Evolutionary conservation across 1,284 basidiomycete genomes (phyloP).

Genomic region (Pulchroboletus neoregius): DNA sequence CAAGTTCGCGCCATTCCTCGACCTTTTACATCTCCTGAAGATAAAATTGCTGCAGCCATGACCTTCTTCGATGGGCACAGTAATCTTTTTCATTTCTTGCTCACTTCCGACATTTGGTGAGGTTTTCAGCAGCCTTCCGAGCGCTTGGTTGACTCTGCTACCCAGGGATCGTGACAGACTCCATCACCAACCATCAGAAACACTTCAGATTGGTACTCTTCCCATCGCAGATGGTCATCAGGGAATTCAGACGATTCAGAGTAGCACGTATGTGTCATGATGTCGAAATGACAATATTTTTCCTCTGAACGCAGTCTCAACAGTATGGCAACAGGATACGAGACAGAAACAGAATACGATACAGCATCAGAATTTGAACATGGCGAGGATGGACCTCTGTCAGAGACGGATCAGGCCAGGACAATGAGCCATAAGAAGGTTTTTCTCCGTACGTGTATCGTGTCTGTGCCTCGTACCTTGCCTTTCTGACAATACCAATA

Average conservation of each 20-base stretch:
- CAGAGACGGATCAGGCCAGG: background rate
- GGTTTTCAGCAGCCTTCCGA: background rate
- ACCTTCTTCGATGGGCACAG: background rate
- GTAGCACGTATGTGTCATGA: background rate
- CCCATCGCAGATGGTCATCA: background rate
- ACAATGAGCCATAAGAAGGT: background rate
- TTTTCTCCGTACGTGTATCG: background rate
- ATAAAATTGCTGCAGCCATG: background rate
- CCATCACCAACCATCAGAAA: background rate
- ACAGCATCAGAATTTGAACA: background rate
- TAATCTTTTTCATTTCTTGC: background rate
- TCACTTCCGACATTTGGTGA: background rate
- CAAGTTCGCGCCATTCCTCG: background rate
- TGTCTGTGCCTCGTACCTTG: background rate
- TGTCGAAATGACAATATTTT: background rate
- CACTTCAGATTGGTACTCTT: background rate
- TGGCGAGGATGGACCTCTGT: background rate
- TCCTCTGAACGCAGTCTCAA: background rate
- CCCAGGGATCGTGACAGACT: background rate
- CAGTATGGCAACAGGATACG: background rate
- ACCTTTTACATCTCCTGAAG: background rate
- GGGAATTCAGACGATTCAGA: background rate
- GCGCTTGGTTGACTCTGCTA: background rate
- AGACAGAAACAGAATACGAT: background rate
- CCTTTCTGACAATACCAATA: background rate